Percentiles rank a stretch among this genome's conserved stretches.
Conservation (phyloP, 192 early-diverging fungal genomes). For the Linnemannia elongata region DNA sequence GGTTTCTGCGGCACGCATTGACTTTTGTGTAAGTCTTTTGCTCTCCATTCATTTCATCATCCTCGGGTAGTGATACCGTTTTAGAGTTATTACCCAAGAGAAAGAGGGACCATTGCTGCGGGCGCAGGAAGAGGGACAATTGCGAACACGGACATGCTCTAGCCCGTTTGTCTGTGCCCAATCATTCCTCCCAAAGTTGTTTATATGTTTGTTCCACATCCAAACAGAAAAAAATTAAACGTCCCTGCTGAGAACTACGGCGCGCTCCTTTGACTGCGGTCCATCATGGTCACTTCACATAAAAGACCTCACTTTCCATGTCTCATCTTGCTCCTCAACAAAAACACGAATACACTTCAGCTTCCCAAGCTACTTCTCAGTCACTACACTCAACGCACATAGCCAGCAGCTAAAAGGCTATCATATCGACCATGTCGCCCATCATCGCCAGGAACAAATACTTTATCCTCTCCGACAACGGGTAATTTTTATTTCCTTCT, state of each 20-base stretch:
- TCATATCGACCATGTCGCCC: background rate
- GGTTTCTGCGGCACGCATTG: too few relatives aligned
- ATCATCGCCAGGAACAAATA: slow-evolving; percentile 8
- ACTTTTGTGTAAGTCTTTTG: too few relatives aligned
- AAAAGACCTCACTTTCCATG: background rate
- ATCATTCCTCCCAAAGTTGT: background rate
- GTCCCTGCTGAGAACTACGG: background rate
- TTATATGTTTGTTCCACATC: background rate
- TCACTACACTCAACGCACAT: background rate
- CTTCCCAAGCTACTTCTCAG: background rate
- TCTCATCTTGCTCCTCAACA: background rate
- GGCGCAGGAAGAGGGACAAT: background rate
- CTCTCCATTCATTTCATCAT: too few relatives aligned
- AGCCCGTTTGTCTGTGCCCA: background rate
- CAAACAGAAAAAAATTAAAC: background rate
- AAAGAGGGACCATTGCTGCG: background rate
- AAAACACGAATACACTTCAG: background rate
- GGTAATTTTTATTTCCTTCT: background rate
- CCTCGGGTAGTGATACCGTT: too few relatives aligned
- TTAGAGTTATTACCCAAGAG: too few relatives aligned
- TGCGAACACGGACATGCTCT: background rate
- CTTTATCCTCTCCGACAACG: background rate
- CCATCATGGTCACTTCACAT: background rate
- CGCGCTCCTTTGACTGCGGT: background rate
- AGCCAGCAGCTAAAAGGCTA: slow-evolving; percentile 2